Conservation (phyloP, 1,139 yeast genomes). For the Candida neerlandica region DNA sequence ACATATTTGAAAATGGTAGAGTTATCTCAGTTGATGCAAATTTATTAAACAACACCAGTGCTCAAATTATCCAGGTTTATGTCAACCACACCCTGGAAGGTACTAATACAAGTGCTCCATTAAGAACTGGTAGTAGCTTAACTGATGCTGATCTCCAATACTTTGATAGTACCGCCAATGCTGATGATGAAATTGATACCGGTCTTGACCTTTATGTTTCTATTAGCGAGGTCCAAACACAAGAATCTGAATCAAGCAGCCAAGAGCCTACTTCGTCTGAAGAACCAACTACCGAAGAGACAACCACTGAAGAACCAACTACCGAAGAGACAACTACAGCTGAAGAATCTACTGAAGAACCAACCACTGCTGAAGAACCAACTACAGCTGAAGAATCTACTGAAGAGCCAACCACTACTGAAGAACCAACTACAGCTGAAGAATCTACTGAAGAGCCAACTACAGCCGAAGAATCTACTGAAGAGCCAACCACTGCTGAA, state of each 20-base stretch:
- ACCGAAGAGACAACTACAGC: background rate
- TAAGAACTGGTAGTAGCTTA: background rate
- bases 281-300: background rate
- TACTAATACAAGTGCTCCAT: background rate
- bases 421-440: background rate
- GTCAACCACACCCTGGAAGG: conserved; percentile 23
- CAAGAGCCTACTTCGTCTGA: background rate
- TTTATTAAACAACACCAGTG: conserved; percentile 24
- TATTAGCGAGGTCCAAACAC: background rate
- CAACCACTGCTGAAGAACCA: conserved; percentile 1
- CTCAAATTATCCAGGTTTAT: conserved; percentile 33
- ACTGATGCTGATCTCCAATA: background rate
- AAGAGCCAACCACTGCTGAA: conserved; percentile 5
- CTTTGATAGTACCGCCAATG: background rate
- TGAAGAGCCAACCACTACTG: background rate
- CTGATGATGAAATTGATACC: background rate
- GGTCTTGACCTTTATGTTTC: background rate
- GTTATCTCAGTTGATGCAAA: conserved; percentile 34
- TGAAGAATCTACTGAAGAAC: conserved; percentile 2
- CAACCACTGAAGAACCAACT: background rate
- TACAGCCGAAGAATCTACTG: conserved; percentile 13
- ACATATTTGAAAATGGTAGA: conserved; percentile 39
- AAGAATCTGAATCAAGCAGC: background rate
- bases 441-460: conserved; percentile 1
- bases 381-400: background rate